Base-by-base conservation (phyloP, 257 asterid species). In the Solanum pinnatisectum region DNA sequence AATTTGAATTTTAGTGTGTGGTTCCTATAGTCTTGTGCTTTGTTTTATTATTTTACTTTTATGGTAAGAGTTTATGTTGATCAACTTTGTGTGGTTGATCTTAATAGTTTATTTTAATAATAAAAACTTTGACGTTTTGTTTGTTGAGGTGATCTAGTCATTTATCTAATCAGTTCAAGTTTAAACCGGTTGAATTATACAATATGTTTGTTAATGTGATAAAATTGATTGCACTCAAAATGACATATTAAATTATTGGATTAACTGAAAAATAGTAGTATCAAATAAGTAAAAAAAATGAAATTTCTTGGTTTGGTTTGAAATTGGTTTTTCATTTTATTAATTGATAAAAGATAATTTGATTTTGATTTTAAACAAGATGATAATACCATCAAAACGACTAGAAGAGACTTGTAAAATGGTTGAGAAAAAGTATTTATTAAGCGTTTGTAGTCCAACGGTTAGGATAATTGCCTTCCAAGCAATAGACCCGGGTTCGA, bases 401-500 rank as follows among this genome's bases (percentile, higher is more conserved):
- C 60, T 2, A 20, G 0, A 1, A 16, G 10, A 16, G 4, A 10
- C 5, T 42, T 42, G 14, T 42, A 42, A 42, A 10, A 42, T 10
- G 5, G 5, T 15, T 15, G 60, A 49, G 60, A 20, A 0, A 6
- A 18, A 52, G 9, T 1, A 16, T 6, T 6, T n/a, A 52, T 18
- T 10, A 18, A 8, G 79, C 82, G 82, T 74, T 5, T 74, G 82
- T 74, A 74, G 82, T 74, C 82, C 82, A 74, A 74, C 82, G 82
- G 49, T 74, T 74, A 95, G 98, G 99, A 97, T 97, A 97, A 96
- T 97, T 96, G 98, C 98, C 97, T 92, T 97, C 98, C 98, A 97
- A 96, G 99, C 99, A 95, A 96, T 95, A 97, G 99, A 96, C 97
- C 98, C 98, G 98, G 99, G 99, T 96, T 97, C 98, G 98, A 97